Percentiles rank a stretch among this genome's conserved stretches.
phyloP scores from a whole-genome alignment of 352 stramenopile species.

The Phytophthora hybrid region DNA sequence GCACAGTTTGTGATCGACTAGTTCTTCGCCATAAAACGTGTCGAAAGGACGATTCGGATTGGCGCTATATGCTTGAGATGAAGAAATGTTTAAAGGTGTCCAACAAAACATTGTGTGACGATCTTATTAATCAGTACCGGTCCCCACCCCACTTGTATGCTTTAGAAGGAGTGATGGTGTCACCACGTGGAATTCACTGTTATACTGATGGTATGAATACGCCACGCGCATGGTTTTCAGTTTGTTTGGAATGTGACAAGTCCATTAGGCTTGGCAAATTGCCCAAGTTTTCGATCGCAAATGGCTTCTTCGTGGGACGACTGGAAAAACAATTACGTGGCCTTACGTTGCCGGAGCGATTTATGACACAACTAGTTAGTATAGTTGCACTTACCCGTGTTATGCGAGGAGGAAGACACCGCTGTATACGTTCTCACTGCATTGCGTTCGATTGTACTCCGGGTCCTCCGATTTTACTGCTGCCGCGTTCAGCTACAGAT shows the following conservation, averaged over 20 bases:
- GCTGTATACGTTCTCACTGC: too few relatives aligned
- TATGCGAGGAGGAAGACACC: too few relatives aligned
- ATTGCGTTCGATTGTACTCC: too few relatives aligned
- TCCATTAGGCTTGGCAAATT: background rate
- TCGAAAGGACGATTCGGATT: background rate
- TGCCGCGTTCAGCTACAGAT: too few relatives aligned
- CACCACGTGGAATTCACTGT: slow-evolving; percentile 1
- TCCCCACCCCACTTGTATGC: background rate
- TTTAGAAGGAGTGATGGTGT: slow-evolving; percentile 6
- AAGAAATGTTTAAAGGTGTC: background rate
- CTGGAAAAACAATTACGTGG: too few relatives aligned
- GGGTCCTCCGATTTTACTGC: too few relatives aligned
- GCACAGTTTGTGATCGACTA: slow-evolving; percentile 2
- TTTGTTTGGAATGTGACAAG: background rate
- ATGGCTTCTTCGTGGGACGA: too few relatives aligned
- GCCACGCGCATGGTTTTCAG: slow-evolving; percentile 1
- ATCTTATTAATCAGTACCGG: background rate
- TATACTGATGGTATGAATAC: background rate
- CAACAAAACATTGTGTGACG: background rate
- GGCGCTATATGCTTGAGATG: background rate
- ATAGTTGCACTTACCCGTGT: too few relatives aligned
- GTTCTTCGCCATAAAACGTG: background rate
- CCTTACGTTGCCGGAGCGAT: too few relatives aligned
- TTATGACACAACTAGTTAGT: too few relatives aligned
- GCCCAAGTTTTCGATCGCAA: slow-evolving; percentile 1